A percentile compares a stretch with the other conserved stretches of the same genome.
phyloP scores from a whole-genome alignment of 2,329 filamentous ascomycete genomes.

The Penicillium sp. region DNA sequence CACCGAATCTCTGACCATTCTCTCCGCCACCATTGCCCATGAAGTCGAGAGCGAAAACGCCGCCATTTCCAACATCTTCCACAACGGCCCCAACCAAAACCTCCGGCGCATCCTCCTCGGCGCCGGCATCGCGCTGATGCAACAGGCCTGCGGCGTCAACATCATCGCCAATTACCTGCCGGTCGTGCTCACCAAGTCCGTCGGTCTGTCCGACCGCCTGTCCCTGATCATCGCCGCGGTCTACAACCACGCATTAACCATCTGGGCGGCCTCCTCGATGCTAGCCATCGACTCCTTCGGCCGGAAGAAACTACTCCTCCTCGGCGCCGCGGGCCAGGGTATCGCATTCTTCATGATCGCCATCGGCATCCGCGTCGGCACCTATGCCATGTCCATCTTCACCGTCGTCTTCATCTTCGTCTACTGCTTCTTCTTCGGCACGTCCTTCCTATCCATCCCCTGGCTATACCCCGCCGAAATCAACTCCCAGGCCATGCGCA shows the following conservation, averaged over 20 bases:
- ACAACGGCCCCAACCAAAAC: constrained; percentile 39
- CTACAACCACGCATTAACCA: constrained; percentile 11
- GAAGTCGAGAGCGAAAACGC: constrained; percentile 29
- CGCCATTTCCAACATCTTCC: constrained; percentile 28
- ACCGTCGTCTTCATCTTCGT: constrained; percentile 17
- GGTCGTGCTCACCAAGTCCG: constrained; percentile 13
- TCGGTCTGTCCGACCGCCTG: constrained; percentile 21
- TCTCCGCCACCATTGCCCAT: constrained; percentile 31
- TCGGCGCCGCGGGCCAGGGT: constrained; percentile 12
- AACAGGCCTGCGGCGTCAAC: constrained; percentile 35
- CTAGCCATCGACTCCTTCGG: constrained; percentile 13
- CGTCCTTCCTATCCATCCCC: constrained; percentile 13
- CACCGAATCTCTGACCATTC: neutral
- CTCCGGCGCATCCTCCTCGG: constrained; percentile 41
- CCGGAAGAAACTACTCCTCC: constrained; percentile 24
- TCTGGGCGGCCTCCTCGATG: constrained; percentile 15
- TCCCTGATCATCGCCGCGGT: constrained; percentile 14
- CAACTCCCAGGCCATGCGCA: constrained; percentile 16
- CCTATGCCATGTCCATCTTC: constrained; percentile 15
- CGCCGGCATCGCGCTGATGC: constrained; percentile 46
- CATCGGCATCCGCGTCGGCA: constrained; percentile 21
- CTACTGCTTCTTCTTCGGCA: constrained; percentile 17
- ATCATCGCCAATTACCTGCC: constrained; percentile 15
- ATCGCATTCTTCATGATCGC: constrained; percentile 12
- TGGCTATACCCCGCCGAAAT: constrained; percentile 20